Evolutionary conservation across 192 early-diverging fungal species (phyloP), one percentile per base, ranked within the genome.

Genomic region (Backusella westeae): DNA sequence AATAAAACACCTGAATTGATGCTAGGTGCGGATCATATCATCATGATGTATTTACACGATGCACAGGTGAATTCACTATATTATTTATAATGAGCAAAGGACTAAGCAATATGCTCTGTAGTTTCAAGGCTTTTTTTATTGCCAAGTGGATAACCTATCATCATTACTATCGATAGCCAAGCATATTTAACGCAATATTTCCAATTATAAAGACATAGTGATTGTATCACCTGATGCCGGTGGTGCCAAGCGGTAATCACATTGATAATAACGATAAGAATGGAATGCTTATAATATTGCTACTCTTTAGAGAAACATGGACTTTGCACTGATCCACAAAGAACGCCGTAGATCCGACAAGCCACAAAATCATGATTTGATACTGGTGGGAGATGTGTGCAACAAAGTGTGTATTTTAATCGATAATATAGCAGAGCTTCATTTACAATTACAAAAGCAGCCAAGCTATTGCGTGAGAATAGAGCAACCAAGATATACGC

Each of bases 141-240:
- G 95, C 68, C 95, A 94, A 8, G 93, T 93, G 8, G 97, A 99
- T 83, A 95, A 97, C 75, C 86, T 99, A 65, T 96, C 93, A 77
- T 90, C 90, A 41, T 89, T 96, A 84, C 97, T 95, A 7, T 86
- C 89, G 56, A 95, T 94, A 78, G 85, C 94, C 69, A 94, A 94
- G 80, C 96, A 95, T 86, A 98, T 99, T 78, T 85, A 88, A 67
- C 91, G 92, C 73, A 90, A 91, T 36, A 95, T 99, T 80, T 92
- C 94, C 44, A 89, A 93, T 81, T 93, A 85, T 84, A 90, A 93
- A 76, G 84, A 94, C 56, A 92, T 91, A 19, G 94, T 99, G 10
- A 94, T 99, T 74, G 96, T 99, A 26, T 97, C 96, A 5, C 97
- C 97, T 8, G 96, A 99, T 85, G 97, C 97, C 23, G 97, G 97